phyloP scores from a whole-genome alignment of 768 basidiomycete genomes.

The Suillus alpinus region DNA sequence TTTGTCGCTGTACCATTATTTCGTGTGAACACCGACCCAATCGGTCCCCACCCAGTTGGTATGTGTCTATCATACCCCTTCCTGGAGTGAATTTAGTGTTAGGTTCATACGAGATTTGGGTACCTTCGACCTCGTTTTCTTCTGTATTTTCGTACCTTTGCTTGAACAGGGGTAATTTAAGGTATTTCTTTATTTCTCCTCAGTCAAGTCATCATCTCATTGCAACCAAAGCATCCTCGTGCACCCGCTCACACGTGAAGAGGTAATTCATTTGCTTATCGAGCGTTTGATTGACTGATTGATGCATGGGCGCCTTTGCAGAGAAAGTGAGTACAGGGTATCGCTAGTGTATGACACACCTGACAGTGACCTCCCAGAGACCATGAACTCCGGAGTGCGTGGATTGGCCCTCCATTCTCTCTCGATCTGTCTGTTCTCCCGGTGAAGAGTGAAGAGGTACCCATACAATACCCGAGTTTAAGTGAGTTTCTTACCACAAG shows the following conservation, averaged over 20 bases:
- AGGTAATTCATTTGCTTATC: slow-evolving; percentile 36
- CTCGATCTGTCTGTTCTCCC: slow-evolving; percentile 61
- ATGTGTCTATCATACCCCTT: slow-evolving; percentile 18
- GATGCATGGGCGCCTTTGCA: slow-evolving; percentile 20
- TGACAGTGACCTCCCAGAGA: slow-evolving; percentile 42
- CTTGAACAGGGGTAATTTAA: slow-evolving; percentile 63
- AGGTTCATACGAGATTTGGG: slow-evolving; percentile 86
- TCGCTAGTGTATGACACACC: neutral
- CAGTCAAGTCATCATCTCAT: neutral
- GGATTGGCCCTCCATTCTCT: slow-evolving; percentile 72
- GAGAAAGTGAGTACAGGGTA: slow-evolving; percentile 44
- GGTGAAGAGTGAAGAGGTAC: slow-evolving; percentile 49
- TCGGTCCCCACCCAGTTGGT: slow-evolving; percentile 79
- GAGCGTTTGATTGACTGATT: neutral
- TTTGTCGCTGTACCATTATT: slow-evolving; percentile 78
- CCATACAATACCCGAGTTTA: slow-evolving; percentile 64
- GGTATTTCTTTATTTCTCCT: slow-evolving; percentile 38
- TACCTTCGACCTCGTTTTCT: slow-evolving; percentile 68
- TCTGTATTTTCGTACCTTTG: slow-evolving; percentile 77
- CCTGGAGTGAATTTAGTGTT: neutral
- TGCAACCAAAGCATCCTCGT: slow-evolving; percentile 55
- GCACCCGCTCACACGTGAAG: slow-evolving; percentile 70
- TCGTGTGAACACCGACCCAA: slow-evolving; percentile 64
- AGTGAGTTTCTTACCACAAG: slow-evolving; percentile 40
- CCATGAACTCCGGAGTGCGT: slow-evolving; percentile 66